Evolutionary conservation across 306 rosid species (phyloP).

Genomic region (Prunus campanulata): DNA sequence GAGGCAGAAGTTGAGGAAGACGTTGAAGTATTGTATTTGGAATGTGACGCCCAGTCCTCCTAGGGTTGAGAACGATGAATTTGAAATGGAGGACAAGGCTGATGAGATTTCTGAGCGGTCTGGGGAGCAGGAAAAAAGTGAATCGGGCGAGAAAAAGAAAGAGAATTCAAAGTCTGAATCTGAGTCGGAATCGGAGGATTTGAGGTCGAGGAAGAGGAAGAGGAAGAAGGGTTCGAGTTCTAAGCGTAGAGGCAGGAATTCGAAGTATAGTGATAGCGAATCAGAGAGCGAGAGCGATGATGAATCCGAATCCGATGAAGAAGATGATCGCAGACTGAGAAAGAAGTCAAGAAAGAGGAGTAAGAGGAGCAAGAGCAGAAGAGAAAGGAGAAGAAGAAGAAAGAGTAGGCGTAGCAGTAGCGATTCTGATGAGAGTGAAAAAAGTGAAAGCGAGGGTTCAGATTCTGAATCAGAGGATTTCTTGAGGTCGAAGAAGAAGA

Average conservation of each 20-base stretch:
- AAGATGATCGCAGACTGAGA: slow-evolving; percentile 42
- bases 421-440: slow-evolving; percentile 24
- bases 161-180: slow-evolving; percentile 28
- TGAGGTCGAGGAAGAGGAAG: slow-evolving; percentile 36
- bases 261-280: slow-evolving; percentile 36
- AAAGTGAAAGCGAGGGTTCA: slow-evolving; percentile 21
- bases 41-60: slow-evolving; percentile 84
- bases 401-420: slow-evolving; percentile 33
- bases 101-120: slow-evolving; percentile 46
- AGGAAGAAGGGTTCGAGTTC: slow-evolving; percentile 32
- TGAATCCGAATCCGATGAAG: slow-evolving; percentile 34
- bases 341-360: slow-evolving; percentile 33
- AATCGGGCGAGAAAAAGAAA: slow-evolving; percentile 25
- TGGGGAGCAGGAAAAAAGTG: slow-evolving; percentile 19
- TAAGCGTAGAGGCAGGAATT: slow-evolving; percentile 35
- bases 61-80: slow-evolving; percentile 51
- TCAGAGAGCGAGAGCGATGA: slow-evolving; percentile 36
- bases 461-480: slow-evolving; percentile 35
- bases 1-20: slow-evolving; percentile 83
- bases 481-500: slow-evolving; percentile 35
- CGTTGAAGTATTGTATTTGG: slow-evolving; percentile 72
- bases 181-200: slow-evolving; percentile 43
- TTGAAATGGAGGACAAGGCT: slow-evolving; percentile 45
- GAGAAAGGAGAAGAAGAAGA: slow-evolving; percentile 15
- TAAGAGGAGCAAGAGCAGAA: slow-evolving; percentile 18